phyloP scores from a whole-genome alignment of 495 filamentous ascomycete species.

The Aspergillus asperescens region DNA sequence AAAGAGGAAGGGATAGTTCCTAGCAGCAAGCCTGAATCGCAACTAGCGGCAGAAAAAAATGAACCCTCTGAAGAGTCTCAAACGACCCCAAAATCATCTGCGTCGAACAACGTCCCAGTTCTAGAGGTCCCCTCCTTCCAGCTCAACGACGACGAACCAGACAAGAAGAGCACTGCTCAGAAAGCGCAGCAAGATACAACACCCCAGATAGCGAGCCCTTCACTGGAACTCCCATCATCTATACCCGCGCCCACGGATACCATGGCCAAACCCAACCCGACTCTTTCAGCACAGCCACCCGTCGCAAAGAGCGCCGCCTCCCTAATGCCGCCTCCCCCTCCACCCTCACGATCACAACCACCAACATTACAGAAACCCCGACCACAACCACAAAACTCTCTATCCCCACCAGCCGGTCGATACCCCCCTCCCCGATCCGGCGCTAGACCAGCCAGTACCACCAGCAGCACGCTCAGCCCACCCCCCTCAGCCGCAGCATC shows the following conservation, averaged over 20 bases:
- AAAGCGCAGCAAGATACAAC: conserved; percentile 1
- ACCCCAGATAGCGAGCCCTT: conserved; percentile 12
- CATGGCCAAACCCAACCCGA: conserved; percentile 10
- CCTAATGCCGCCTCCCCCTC: conserved; percentile 37
- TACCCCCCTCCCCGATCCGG: conserved; percentile 24
- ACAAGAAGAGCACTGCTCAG: background rate
- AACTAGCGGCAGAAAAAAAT: conserved; percentile 6
- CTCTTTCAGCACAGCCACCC: conserved; percentile 17
- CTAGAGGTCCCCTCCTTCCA: conserved; percentile 33
- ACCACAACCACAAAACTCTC: conserved; percentile 5
- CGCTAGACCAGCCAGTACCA: background rate
- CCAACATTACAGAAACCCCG: conserved; percentile 23
- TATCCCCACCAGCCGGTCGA: conserved; percentile 9
- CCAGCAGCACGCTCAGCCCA: conserved; percentile 22
- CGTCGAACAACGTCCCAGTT: conserved; percentile 23
- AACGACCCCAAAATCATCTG: conserved; percentile 46
- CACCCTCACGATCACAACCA: conserved; percentile 20
- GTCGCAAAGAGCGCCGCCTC: conserved; percentile 18
- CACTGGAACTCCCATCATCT: background rate
- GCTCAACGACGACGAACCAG: conserved; percentile 20
- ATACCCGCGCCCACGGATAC: background rate
- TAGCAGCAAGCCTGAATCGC: background rate
- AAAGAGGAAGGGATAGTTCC: background rate
- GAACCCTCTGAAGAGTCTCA: conserved; percentile 30
- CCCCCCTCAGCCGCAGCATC: conserved; percentile 34